Percentiles rank a stretch among this genome's conserved stretches.
These are phyloP conservation scores for Amanita polypyramis DNA, from an alignment of 768 basidiomycete species.

Conservation along the genomic window DNA sequence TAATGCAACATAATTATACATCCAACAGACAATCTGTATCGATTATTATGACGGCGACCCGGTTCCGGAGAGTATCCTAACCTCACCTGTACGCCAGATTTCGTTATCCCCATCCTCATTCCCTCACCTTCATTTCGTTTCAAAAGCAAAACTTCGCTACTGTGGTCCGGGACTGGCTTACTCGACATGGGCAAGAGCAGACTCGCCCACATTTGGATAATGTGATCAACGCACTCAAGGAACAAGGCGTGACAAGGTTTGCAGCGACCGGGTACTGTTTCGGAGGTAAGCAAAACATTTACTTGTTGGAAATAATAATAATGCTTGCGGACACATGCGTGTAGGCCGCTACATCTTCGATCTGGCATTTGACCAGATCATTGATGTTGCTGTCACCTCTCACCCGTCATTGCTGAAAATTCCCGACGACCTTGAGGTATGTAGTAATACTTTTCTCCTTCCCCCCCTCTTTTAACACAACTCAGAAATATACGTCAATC, in stretches of 20 bases:
- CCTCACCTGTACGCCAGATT: constrained; percentile 11
- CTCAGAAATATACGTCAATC: constrained; percentile 33
- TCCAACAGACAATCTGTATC: constrained; percentile 22
- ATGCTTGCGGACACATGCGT: neutral
- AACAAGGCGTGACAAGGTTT: constrained; percentile 44
- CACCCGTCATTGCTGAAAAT: constrained; percentile 54
- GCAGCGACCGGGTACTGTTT: constrained; percentile 63
- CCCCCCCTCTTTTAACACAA: constrained; percentile 51
- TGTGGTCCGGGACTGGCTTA: constrained; percentile 33
- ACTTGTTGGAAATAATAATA: neutral
- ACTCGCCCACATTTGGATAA: constrained; percentile 44
- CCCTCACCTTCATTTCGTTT: too few relatives aligned
- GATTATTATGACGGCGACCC: constrained; percentile 35
- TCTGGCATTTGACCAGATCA: constrained; percentile 43
- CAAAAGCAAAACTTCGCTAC: constrained; percentile 25
- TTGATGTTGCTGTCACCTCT: constrained; percentile 36
- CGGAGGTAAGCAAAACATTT: constrained; percentile 32
- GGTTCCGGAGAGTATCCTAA: constrained; percentile 25
- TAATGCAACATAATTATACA: neutral
- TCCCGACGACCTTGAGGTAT: constrained; percentile 53
- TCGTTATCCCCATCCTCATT: neutral
- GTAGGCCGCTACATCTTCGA: constrained; percentile 49
- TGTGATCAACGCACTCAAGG: constrained; percentile 46
- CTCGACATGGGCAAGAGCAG: constrained; percentile 24
- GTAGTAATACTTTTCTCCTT: constrained; percentile 34